Evolutionary conservation across 2,329 filamentous ascomycete genomes (phyloP), one percentile per base, ranked within the genome.

Genomic region (Alternaria sp.): DNA sequence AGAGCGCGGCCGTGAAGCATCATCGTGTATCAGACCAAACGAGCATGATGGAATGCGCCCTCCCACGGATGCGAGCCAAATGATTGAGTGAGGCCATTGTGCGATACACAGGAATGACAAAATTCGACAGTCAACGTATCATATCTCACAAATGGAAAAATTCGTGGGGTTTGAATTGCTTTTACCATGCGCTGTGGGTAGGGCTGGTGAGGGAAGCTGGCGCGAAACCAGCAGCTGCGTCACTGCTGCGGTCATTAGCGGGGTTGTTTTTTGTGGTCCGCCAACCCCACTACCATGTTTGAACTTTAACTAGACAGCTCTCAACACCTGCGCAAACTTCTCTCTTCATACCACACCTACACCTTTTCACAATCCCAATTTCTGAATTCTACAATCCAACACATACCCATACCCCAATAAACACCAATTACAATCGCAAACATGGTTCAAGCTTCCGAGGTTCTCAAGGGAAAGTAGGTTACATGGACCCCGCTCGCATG

Each of bases 381-480:
- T 43, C 47, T 42, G 48, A 51, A 51, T 22, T 36, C 30, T 20
- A 30, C 18, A 18, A 9, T 12, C 22, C 18, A 41, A 20, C 36
- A 3, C 5, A 42, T 38, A 39, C 39, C 11, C 47, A 46, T 44
- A 14, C 22, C 4, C 51, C 43, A 42, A 28, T 26, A 53, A 18
- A 51, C 12, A 44, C 26, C 44, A 16, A 54, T 6, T 43, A 51
- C 55, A 41, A 30, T 42, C 44, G 54, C 32, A 61, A 70, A 30
- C 62, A 73, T 73, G 69, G 65, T 69, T 55, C 66, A 67, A 60
- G 71, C 71, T 39, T 61, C 64, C 49, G 69, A 72, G 57, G 72
- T 76, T 77, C 85, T 90, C 64, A 83, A 78, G 76, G 84, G 88
- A 80, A 90, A 90, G 83, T 69, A 82, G 68, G 88, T 88, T 69